Conservation (phyloP, 805 yeast genomes). For the Peterozyma xylosa region DNA sequence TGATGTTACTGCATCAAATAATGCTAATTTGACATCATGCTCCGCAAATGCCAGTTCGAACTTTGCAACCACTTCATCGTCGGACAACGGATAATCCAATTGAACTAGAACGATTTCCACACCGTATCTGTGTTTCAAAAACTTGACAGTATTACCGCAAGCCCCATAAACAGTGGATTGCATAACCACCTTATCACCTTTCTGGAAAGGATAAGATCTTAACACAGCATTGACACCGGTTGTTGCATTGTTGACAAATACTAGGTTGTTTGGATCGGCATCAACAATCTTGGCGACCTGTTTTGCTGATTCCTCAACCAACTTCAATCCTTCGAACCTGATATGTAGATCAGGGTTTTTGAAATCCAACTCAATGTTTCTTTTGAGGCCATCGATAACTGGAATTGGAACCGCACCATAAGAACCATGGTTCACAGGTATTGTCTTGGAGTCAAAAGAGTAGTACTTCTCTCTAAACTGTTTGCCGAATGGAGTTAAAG, state of each 20-base stretch:
- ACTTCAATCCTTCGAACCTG: conserved; percentile 17
- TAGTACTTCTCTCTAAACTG: conserved; percentile 41
- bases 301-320: conserved; percentile 27
- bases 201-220: conserved; percentile 41
- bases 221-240: conserved; percentile 50
- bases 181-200: conserved; percentile 44
- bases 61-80: conserved; percentile 28
- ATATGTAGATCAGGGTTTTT: conserved; percentile 41
- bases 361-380: conserved; percentile 20
- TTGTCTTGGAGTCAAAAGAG: conserved; percentile 26
- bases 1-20: conserved; percentile 54
- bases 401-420: conserved; percentile 49
- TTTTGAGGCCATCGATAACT: conserved; percentile 31
- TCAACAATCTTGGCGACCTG: conserved; percentile 35
- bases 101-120: conserved; percentile 28
- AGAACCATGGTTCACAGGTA: conserved; percentile 58
- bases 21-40: conserved; percentile 28
- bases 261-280: conserved; percentile 39
- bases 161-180: conserved; percentile 47
- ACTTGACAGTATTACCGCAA: conserved; percentile 43
- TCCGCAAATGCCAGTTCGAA: conserved; percentile 22
- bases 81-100: conserved; percentile 35
- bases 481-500: conserved; percentile 39
- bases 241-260: conserved; percentile 53
- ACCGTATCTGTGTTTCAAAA: conserved; percentile 25